These are phyloP conservation scores for Aphanomyces astaci DNA, from an alignment of 352 stramenopile species.

Conservation along the genomic window DNA sequence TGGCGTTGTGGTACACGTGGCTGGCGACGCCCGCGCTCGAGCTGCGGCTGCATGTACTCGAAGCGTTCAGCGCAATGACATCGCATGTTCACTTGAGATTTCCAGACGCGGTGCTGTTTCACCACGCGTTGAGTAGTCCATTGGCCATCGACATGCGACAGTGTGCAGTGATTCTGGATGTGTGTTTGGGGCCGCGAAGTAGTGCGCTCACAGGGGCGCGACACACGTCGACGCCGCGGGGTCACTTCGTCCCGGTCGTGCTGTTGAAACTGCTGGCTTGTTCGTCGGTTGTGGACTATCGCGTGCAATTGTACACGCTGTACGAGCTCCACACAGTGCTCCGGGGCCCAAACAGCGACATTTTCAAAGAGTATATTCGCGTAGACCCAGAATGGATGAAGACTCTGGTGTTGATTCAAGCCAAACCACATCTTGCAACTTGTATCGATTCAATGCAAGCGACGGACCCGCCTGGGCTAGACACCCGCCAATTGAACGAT, in stretches of 20 bases:
- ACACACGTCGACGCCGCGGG: constrained; percentile 3
- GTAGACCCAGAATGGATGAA: constrained; percentile 8
- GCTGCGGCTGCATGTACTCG: constrained; percentile 49
- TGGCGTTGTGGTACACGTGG: constrained; percentile 53
- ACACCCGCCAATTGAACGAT: constrained; percentile 36
- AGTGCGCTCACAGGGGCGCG: neutral
- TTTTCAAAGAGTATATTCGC: constrained; percentile 15
- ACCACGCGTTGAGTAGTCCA: neutral
- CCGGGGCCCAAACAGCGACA: neutral
- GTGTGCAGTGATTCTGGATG: constrained; percentile 14
- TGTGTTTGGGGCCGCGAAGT: constrained; percentile 9
- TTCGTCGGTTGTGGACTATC: neutral
- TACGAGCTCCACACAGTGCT: neutral
- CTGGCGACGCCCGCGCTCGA: constrained; percentile 42
- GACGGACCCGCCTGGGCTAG: neutral
- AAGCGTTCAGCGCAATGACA: constrained; percentile 47
- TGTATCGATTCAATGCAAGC: neutral
- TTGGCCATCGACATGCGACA: constrained; percentile 2
- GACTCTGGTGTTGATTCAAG: neutral
- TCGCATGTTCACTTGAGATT: neutral
- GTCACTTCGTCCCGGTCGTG: constrained; percentile 11
- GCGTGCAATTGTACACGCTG: constrained; percentile 11
- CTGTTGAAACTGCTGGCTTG: constrained; percentile 11
- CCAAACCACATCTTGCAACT: neutral
- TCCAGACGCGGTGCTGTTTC: constrained; percentile 13